A percentile compares a stretch with the other conserved stretches of the same genome.
phyloP scores from a whole-genome alignment of 441 rosid species.

The Flueggea neowawraea region DNA sequence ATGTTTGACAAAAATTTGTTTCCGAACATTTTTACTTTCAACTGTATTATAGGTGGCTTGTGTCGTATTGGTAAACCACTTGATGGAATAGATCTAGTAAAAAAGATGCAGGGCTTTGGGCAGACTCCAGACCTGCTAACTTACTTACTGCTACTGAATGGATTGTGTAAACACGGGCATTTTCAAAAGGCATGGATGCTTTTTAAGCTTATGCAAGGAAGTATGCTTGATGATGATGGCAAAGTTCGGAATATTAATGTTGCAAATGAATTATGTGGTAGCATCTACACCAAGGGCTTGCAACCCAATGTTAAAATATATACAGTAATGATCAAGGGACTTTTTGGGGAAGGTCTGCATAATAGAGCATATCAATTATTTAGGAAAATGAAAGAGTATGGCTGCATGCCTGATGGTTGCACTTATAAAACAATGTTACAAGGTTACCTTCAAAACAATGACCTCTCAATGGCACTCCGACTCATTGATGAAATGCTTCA shows the following conservation, averaged over 20 bases:
- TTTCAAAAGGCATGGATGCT: constrained; percentile 9
- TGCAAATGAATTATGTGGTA: neutral
- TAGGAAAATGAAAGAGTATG: constrained; percentile 13
- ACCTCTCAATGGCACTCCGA: constrained; percentile 4
- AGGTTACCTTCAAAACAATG: constrained; percentile 15
- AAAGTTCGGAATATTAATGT: neutral
- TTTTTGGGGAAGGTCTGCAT: constrained; percentile 10
- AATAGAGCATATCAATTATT: constrained; percentile 11
- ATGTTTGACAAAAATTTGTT: neutral
- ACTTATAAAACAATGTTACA: constrained; percentile 12
- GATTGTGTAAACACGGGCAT: constrained; percentile 13
- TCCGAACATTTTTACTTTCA: constrained; percentile 9
- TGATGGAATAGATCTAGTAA: constrained; percentile 8
- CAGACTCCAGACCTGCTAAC: constrained; percentile 7
- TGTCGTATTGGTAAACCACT: constrained; percentile 11
- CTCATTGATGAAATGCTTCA: constrained; percentile 9
- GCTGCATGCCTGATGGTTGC: constrained; percentile 7
- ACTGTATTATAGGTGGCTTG: constrained; percentile 15
- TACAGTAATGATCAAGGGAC: constrained; percentile 17
- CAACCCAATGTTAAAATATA: constrained; percentile 13
- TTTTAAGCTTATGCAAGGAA: constrained; percentile 11
- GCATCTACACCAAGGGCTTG: constrained; percentile 2
- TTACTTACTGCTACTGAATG: constrained; percentile 14
- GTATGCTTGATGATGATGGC: neutral
- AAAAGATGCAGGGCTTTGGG: constrained; percentile 11